These are phyloP conservation scores for Hypoxylon fuscum DNA, from an alignment of 495 filamentous ascomycete species.

Conservation along the genomic window DNA sequence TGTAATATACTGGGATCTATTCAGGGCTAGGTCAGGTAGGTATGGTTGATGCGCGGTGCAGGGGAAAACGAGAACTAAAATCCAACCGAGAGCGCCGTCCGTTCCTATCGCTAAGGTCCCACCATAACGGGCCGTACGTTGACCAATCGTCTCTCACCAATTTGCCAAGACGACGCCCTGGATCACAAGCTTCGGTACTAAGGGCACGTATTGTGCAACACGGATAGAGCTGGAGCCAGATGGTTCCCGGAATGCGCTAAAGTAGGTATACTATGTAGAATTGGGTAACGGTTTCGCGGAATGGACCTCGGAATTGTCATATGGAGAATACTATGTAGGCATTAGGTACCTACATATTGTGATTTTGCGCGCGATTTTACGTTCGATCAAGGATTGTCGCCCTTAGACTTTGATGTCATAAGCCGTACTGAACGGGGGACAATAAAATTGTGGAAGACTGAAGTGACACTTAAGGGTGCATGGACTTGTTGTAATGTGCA, in stretches of 20 bases:
- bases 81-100: slow-evolving; percentile 25
- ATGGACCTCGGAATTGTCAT: background rate
- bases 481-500: background rate
- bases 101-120: slow-evolving; percentile 24
- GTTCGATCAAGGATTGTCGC: background rate
- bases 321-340: background rate
- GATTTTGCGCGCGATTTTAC: background rate
- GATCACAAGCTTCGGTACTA: slow-evolving; percentile 1
- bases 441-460: slow-evolving; percentile 5
- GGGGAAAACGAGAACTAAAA: slow-evolving; percentile 21
- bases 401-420: slow-evolving; percentile 8
- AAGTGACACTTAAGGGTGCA: slow-evolving; percentile 11
- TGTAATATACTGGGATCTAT: background rate
- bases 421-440: slow-evolving; percentile 18
- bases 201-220: background rate
- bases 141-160: slow-evolving; percentile 25
- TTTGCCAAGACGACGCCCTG: slow-evolving; percentile 23
- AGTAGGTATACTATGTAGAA: too few relatives aligned
- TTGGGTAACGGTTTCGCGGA: background rate
- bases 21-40: background rate
- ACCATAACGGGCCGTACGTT: slow-evolving; percentile 27
- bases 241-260: background rate
- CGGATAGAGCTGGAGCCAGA: background rate
- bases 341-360: too few relatives aligned
- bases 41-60: slow-evolving; percentile 33